Base-by-base conservation (phyloP, 768 basidiomycete genomes). In the Lanmaoa pseudosensibilis region DNA sequence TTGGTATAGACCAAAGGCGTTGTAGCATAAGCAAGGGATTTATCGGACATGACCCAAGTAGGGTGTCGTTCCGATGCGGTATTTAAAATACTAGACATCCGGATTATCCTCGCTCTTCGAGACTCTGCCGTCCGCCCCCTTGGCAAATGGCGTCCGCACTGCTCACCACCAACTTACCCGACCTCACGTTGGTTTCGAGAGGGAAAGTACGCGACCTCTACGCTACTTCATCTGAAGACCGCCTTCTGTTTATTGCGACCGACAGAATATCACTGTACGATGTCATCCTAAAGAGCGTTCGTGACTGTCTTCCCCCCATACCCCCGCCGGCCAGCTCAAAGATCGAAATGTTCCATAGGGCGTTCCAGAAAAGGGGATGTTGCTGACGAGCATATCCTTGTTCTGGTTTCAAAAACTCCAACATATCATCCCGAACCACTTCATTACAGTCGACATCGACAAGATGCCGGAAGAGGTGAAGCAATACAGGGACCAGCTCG, bases 131-230 rank as follows among this genome's bases (percentile, higher is more conserved):
- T 48, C 50, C 36, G 13, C 36, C 21, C 19, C n/a, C n/a, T n/a
- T n/a, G 12, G 33, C 43, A 54, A 45, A 73, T 73, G 70, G 52
- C 65, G 23, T 54, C 61, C 36, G 75, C 83, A 9, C 69, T 88
- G 30, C 79, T 81, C 40, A 72, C 80, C 48, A 83, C 86, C 5
- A 64, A 87, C 64, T 74, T 90, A 5, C 82, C 83, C 19, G 77
- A 69, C 25, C 79, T 97, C 49, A 81, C 75, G 25, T 76, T 98
- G 2, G 56, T 98, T 33, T 94, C 93, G 2, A 85, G 81, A 69
- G 97, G 97, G 55, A 99, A 99, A 81, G 97, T 99, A 21, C 85
- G 97, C 54, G 96, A 98, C 73, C 87, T 99, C 68, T 98, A 99
- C 74, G 65, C 82, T 33, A 87, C 84, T 13, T 85, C 87, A 6